Percentiles rank a stretch among this genome's conserved stretches.
Evolutionary conservation across 106 monocot genomes (phyloP).

Genomic region (Allium cepa): DNA sequence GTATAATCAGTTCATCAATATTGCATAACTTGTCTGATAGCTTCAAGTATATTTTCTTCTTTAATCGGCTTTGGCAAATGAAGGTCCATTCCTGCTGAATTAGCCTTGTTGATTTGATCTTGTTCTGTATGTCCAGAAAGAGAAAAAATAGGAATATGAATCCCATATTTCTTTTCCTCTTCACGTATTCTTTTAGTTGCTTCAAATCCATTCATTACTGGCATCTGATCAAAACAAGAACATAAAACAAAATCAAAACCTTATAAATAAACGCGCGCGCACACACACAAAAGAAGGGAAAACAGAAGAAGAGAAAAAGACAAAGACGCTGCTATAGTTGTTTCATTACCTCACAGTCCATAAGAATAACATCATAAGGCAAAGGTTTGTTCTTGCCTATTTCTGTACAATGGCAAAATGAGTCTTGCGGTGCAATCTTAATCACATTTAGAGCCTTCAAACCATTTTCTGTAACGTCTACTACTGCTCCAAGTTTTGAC

Average conservation of each 20-base stretch:
- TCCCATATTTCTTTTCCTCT: slow-evolving; percentile 46
- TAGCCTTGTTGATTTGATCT: slow-evolving; percentile 33
- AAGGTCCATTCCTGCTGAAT: slow-evolving; percentile 57
- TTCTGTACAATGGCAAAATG: slow-evolving; percentile 3
- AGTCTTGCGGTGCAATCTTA: slow-evolving; percentile 18
- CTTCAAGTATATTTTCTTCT: neutral
- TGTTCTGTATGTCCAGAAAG: slow-evolving; percentile 37
- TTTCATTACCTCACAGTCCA: slow-evolving; percentile 72
- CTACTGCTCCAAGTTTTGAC: slow-evolving; percentile 45
- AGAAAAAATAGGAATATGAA: slow-evolving; percentile 76
- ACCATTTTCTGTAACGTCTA: slow-evolving; percentile 49
- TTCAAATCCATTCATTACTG: slow-evolving; percentile 87
- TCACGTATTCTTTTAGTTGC: slow-evolving; percentile 57
- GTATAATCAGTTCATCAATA: neutral
- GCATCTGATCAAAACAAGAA: slow-evolving; percentile 47
- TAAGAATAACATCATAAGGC: slow-evolving; percentile 43
- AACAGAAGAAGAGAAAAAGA: neutral
- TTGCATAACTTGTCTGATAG: neutral
- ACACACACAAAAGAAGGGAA: neutral
- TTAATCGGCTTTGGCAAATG: slow-evolving; percentile 58
- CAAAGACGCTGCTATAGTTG: neutral
- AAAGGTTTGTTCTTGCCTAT: neutral
- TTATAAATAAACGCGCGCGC: neutral
- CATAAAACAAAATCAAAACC: neutral
- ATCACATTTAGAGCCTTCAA: slow-evolving; percentile 37